A percentile compares a stretch with the other conserved stretches of the same genome.
phyloP scores from a whole-genome alignment of 2,329 filamentous ascomycete genomes.

The Cladophialophora chaetospira region DNA sequence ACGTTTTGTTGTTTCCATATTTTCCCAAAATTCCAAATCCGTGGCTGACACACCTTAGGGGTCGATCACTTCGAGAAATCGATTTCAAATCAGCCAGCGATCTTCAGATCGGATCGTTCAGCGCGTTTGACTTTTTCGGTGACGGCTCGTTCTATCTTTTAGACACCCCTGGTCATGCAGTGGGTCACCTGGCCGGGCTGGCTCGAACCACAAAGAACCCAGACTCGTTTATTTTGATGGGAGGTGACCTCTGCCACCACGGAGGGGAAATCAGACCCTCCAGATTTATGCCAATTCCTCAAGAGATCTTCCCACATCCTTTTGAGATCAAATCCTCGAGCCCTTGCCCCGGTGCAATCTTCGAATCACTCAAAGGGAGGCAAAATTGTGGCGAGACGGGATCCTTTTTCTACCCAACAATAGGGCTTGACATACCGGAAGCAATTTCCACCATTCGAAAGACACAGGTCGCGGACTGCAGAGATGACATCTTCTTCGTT shows the following conservation, averaged over 20 bases:
- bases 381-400: background rate
- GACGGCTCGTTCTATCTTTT: conserved; percentile 47
- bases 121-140: conserved; percentile 40
- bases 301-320: background rate
- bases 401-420: conserved; percentile 35
- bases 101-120: background rate
- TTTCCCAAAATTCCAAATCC: background rate
- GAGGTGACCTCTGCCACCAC: conserved; percentile 12
- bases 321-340: background rate
- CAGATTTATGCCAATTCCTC: conserved; percentile 22
- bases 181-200: conserved; percentile 53
- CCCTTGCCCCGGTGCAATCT: background rate
- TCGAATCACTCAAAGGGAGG: background rate
- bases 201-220: conserved; percentile 42
- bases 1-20: background rate
- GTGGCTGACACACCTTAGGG: background rate
- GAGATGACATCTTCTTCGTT: conserved; percentile 33
- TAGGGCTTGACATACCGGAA: conserved; percentile 10
- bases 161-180: conserved; percentile 49
- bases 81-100: background rate
- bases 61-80: conserved; percentile 6
- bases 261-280: conserved; percentile 8
- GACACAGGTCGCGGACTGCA: conserved; percentile 27
- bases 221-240: conserved; percentile 10
- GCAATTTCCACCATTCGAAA: conserved; percentile 17